Conservation (phyloP, 2,329 filamentous ascomycete genomes). For the Gremmenia infestans region DNA sequence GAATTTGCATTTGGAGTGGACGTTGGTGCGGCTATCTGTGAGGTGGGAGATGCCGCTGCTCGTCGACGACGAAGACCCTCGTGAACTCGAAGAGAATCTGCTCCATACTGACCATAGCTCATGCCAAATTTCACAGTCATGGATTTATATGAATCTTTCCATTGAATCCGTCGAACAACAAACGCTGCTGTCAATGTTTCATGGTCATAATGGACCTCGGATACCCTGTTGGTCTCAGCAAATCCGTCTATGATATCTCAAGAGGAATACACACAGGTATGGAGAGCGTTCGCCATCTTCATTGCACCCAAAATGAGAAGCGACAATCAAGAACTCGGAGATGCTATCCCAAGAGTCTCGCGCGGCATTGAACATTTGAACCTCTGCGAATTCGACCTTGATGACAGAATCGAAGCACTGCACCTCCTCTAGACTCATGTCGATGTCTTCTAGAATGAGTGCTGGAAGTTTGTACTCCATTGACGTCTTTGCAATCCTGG, state of each 20-base stretch:
- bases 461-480: conserved; percentile 18
- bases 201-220: conserved; percentile 6
- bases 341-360: conserved; percentile 8
- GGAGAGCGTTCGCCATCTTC: conserved; percentile 7
- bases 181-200: conserved; percentile 2
- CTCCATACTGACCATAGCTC: conserved; percentile 2
- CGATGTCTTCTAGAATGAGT: conserved; percentile 17
- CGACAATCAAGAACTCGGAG: conserved; percentile 6
- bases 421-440: conserved; percentile 6
- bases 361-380: background rate
- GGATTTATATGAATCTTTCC: conserved; percentile 12
- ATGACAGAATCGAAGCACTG: conserved; percentile 11
- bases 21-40: background rate
- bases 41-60: background rate
- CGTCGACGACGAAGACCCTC: conserved; percentile 8
- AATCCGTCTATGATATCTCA: background rate
- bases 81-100: conserved; percentile 8
- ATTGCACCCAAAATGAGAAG: conserved; percentile 11
- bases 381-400: background rate
- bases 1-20: background rate
- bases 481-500: conserved; percentile 13
- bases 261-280: conserved; percentile 1
- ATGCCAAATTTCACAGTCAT: conserved; percentile 19
- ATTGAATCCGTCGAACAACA: conserved; percentile 5
- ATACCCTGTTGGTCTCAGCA: conserved; percentile 1